Evolutionary conservation across 495 filamentous ascomycete species (phyloP).

Genomic region (Glutinoglossum americanum): DNA sequence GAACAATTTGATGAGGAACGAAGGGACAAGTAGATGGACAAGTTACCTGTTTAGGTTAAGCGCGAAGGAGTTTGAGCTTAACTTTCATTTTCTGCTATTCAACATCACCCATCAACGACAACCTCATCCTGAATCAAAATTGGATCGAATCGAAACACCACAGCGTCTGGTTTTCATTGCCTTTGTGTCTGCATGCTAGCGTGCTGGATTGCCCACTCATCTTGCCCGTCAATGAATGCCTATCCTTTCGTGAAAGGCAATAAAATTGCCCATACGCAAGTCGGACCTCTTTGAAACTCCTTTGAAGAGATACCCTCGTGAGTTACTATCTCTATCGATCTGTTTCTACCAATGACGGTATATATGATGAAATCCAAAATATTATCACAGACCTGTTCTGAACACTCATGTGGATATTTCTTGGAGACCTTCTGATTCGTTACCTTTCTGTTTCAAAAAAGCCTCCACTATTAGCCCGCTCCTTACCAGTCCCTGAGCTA

Average conservation of each 20-base stretch:
- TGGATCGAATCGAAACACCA: no score
- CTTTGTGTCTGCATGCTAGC: background rate
- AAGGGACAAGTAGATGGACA: no score
- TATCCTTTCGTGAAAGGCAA: no score
- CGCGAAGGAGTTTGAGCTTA: no score
- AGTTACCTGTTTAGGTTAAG: no score
- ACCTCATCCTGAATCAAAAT: no score
- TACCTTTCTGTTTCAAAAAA: background rate
- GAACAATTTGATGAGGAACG: background rate
- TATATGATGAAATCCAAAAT: slow-evolving; percentile 26
- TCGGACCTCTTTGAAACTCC: background rate
- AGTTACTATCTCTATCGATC: background rate
- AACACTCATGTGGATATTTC: slow-evolving; percentile 25
- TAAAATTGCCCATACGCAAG: background rate
- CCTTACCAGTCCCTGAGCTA: background rate
- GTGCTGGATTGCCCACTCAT: background rate
- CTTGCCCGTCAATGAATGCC: no score
- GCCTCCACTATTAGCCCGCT: no score
- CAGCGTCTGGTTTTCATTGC: background rate
- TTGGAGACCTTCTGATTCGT: slow-evolving; percentile 13
- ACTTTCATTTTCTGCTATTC: no score
- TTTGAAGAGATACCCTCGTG: background rate
- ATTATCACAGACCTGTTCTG: slow-evolving; percentile 38
- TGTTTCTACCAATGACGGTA: background rate
- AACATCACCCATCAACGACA: no score